Evolutionary conservation across 2,329 filamentous ascomycete genomes (phyloP).

Genomic region (Onygenales sp.): DNA sequence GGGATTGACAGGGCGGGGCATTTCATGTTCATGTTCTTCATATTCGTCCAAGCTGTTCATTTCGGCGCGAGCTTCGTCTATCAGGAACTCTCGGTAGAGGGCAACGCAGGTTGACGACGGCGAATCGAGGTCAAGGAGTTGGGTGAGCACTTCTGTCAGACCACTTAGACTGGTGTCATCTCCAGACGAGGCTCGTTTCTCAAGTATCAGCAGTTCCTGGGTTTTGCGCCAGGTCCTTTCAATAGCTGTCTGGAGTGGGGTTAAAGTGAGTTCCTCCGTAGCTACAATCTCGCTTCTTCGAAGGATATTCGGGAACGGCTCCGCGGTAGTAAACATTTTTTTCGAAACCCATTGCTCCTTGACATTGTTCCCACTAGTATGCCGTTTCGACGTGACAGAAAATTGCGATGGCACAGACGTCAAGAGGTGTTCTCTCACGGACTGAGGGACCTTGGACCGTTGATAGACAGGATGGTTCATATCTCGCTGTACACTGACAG

Average conservation of each 20-base stretch:
- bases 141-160: conserved; percentile 65
- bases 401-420: conserved; percentile 70
- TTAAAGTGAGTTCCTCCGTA: conserved; percentile 56
- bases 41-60: conserved; percentile 21
- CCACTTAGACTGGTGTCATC: conserved; percentile 60
- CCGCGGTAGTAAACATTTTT: conserved; percentile 69
- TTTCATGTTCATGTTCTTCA: conserved; percentile 41
- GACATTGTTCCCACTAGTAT: conserved; percentile 56
- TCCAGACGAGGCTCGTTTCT: conserved; percentile 63
- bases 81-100: conserved; percentile 66
- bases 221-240: conserved; percentile 89
- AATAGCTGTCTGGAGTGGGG: conserved; percentile 74
- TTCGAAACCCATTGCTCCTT: conserved; percentile 75
- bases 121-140: conserved; percentile 68
- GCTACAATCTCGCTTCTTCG: conserved; percentile 75
- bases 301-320: conserved; percentile 84
- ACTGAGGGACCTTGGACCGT: conserved; percentile 70
- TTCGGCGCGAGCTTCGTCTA: conserved; percentile 29
- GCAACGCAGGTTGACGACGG: conserved; percentile 67
- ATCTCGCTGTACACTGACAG: conserved; percentile 74
- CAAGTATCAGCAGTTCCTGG: conserved; percentile 66
- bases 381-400: conserved; percentile 63
- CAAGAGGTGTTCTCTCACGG: conserved; percentile 78
- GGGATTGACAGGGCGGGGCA: conserved; percentile 38
- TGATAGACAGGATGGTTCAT: conserved; percentile 77